phyloP scores from a whole-genome alignment of 2,329 filamentous ascomycete species.

The Exophiala sp. region DNA sequence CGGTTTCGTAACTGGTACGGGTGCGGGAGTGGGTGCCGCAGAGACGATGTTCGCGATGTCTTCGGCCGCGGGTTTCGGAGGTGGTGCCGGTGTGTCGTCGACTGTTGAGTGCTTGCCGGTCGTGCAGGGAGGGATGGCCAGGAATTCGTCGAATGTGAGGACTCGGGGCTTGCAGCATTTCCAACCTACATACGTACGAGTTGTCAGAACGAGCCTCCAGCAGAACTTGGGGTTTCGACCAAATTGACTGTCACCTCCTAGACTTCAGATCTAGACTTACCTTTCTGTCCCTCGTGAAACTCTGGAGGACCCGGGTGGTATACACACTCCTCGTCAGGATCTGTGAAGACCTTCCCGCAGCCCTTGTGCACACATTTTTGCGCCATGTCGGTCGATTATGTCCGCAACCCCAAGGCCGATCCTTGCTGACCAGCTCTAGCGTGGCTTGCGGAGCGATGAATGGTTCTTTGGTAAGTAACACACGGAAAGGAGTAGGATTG shows the following conservation, averaged over 20 bases:
- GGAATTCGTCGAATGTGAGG: slow-evolving; percentile 97
- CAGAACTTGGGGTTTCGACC: not conserved
- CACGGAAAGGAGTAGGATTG: too few species aligned
- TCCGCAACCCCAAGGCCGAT: not conserved
- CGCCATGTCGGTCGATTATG: slow-evolving; percentile 13
- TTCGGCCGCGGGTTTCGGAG: slow-evolving; percentile 28
- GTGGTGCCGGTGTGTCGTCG: slow-evolving; percentile 62
- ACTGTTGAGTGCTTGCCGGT: slow-evolving; percentile 88
- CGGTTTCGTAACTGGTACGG: slow-evolving; percentile 25
- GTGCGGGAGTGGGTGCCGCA: slow-evolving; percentile 18
- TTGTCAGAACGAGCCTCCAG: not conserved
- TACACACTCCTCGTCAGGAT: slow-evolving; percentile 75
- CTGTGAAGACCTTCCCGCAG: slow-evolving; percentile 83
- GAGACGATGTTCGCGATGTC: slow-evolving; percentile 21
- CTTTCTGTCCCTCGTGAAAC: slow-evolving; percentile 98
- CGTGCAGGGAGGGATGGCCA: slow-evolving; percentile 86
- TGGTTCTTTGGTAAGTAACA: too few species aligned
- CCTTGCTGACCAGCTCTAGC: too few species aligned
- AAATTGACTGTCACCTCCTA: not conserved
- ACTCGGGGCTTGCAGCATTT: slow-evolving; percentile 98
- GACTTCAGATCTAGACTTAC: slow-evolving; percentile 50
- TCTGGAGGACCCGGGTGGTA: slow-evolving; percentile 93
- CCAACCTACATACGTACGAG: slow-evolving; percentile 65
- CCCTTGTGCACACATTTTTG: slow-evolving; percentile 91
- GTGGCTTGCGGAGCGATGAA: too few species aligned